Evolutionary conservation across 2,329 filamentous ascomycete genomes (phyloP), one percentile per base, ranked within the genome.

Genomic region (Coniosporium tulheliwenetii): DNA sequence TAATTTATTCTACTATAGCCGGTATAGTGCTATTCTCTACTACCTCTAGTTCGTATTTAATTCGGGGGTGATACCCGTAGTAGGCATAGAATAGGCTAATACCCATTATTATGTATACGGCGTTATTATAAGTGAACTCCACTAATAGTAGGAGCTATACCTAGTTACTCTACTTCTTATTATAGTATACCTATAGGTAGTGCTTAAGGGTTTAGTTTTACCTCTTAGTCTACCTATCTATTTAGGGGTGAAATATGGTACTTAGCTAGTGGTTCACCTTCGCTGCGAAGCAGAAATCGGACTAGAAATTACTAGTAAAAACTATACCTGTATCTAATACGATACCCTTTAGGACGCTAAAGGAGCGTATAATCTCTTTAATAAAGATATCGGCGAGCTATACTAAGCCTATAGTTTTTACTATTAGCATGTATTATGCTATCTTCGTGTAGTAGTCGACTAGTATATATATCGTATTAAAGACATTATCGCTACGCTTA

Each of bases 161-260:
- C 41, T 44, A 48, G 1, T 37, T 19, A 7, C 36, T 19, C 33
- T 46, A 39, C 12, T 43, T 39, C 3, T 40, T 16, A 4, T n/a
- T 30, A 30, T 34, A 39, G 19, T 40, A 41, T 33, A 15, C 33
- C 5, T 37, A 10, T 38, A 48, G 31, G 38, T 48, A 48, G n/a
- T 46, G 32, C 38, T 46, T 36, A 30, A 48, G 26, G 13, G 36
- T 43, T 37, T 48, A 39, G 37, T 46, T 48, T 15, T 36, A 32
- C 4, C 39, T 13, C 15, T 46, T 34, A 1, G 33, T 46, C 19
- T 48, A 36, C 13, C 40, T 39, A 39, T 47, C 36, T n/a, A 30
- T 47, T 26, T 47, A 43, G n/a, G 29, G 42, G 30, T 48, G 32
- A 32, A 48, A 48, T 1, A 39, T 40, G 40, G 34, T 47, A 34